Evolutionary conservation across 163 green algal species (phyloP), one percentile per base, ranked within the genome.

Genomic region (Coccomyxa subellipsoidea): DNA sequence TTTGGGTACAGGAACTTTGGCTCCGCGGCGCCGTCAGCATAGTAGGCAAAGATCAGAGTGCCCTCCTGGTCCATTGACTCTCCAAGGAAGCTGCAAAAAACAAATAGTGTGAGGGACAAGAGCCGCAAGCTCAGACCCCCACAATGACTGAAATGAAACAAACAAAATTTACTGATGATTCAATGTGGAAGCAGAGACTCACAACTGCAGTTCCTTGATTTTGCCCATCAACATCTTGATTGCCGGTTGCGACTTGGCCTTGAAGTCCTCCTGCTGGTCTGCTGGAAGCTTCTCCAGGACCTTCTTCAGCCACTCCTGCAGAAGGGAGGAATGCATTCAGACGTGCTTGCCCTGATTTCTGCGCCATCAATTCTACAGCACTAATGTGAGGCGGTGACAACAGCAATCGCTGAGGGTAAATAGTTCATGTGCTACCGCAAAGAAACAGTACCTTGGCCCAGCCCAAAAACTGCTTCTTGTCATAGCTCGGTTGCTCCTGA

Each of bases 171-270:
- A 18, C 18, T 73, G 66, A 32, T 36, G 1, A 73, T 10, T 1
- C 31, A 12, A 23, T 18, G 4, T 35, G 66, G 66, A 18, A 73
- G 29, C 1, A 69, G 69, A 25, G 10, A 80, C 89, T 84, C 70
- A 93, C 89, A 94, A 93, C 79, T 94, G 90, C 8, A 94, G 85
- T 29, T 94, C 90, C 70, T 88, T 91, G 76, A 93, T 78, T 72
- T 91, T 92, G 79, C 83, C 35, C 8, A 94, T 31, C 53, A 94
- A 83, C 69, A 85, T 92, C 81, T 94, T 94, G 78, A 91, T 87
- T 23, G 85, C 90, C 0, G 84, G 38, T 54, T 90, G 88, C 1
- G 89, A 77, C 77, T 93, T 89, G 31, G 77, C 80, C 81, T 93
- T 94, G 84, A 94, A 94, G 71, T 92, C 82, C 32, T 77, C 84